Base-by-base conservation (phyloP, 345 rosid species). In the Syzygium jambos region DNA sequence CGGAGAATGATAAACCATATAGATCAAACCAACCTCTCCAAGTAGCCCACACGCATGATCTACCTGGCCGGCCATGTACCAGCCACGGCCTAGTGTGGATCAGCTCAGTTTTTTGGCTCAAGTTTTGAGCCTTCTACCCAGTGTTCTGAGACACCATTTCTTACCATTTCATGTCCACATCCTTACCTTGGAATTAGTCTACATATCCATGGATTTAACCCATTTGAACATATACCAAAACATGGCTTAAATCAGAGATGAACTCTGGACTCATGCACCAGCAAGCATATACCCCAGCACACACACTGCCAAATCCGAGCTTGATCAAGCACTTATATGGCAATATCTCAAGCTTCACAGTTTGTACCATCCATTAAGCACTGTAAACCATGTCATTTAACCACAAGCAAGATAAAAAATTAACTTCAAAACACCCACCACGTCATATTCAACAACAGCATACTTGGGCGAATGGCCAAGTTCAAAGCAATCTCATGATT, bases 281-380 rank as follows among this genome's bases (percentile, higher is more conserved):
- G 59, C 11, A 22, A 1, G 11, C 27, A 38, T 43, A 8, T 55
- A 22, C 5, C 0, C 2, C 1, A 55, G 27, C 5, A 55, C 59
- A 55, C 25, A 7, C 0, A 2, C 0, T 22, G 11, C 59, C 59
- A 10, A 0, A 22, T 55, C 2, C 2, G 11, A 55, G 11, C 11
- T 22, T 22, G 27, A 55, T 7, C 4, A 55, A 3, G 4, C 57
- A 21, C 56, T 54, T 3, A 54, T 6, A 54, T 54, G 56, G 4
- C 22, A 9, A 54, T 54, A 17, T 54, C 56, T 21, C 57, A 54
- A 54, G 56, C 1, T 54, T 54, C 57, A 7, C 3, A 0, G 56
- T 1, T 21, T 54, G 21, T 54, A 54, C 11, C 0, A 55, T 55
- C 59, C 59, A 55, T 55, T 55, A 22, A 25, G 5, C 59, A 55